These are phyloP conservation scores for Lathyrus oleraceus DNA, from an alignment of 306 rosid species.

Conservation along the genomic window DNA sequence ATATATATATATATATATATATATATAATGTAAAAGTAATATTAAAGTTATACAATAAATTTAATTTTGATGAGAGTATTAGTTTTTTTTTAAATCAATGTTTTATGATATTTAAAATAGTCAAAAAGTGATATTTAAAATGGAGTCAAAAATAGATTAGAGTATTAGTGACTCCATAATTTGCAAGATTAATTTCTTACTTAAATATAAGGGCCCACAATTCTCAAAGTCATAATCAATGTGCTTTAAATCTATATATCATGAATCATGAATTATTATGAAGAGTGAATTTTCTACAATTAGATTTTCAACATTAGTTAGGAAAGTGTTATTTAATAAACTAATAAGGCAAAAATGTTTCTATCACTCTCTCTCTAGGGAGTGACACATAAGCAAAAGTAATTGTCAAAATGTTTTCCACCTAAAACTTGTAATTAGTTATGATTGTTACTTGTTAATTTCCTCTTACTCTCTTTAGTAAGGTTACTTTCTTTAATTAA, in stretches of 20 bases:
- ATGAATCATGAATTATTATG: background rate
- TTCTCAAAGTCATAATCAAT: constrained; percentile 6
- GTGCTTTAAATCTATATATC: background rate
- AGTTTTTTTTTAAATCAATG: no score
- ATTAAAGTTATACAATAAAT: no score
- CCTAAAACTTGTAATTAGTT: background rate
- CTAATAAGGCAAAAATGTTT: background rate
- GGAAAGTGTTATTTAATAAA: constrained; percentile 4
- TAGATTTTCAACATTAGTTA: constrained; percentile 2
- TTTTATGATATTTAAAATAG: no score
- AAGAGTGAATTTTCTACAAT: constrained; percentile 23
- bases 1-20: no score
- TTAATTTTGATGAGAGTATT: no score
- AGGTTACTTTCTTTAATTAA: background rate
- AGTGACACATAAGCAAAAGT: background rate
- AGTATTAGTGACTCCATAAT: background rate
- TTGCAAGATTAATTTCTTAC: background rate
- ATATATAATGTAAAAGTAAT: no score
- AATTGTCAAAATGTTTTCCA: background rate
- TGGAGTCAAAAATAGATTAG: no score
- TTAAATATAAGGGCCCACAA: background rate
- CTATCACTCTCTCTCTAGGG: constrained; percentile 13
- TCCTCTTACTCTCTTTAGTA: constrained; percentile 2
- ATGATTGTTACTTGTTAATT: background rate
- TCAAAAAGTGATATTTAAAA: no score